Conservation (phyloP, 192 early-diverging fungal species). For the Kappamyces sp. region DNA sequence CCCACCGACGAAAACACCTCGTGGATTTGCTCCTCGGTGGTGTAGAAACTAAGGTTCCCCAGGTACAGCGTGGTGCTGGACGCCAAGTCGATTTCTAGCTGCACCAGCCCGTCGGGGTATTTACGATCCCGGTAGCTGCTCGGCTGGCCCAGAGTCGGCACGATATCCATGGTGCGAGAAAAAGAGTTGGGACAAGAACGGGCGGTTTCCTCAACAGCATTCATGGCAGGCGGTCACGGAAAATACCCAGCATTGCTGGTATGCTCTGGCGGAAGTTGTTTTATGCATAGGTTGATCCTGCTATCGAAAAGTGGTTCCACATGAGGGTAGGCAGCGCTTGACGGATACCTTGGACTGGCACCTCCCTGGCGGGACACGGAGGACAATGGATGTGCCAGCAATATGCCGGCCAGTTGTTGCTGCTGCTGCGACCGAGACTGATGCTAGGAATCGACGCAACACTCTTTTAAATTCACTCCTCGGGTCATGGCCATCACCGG, state of each 20-base stretch:
- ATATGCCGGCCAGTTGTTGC: too few species aligned
- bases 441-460: background rate
- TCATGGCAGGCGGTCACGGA: background rate
- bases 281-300: slow-evolving; percentile 9
- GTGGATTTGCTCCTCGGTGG: slow-evolving; percentile 96
- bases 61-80: slow-evolving; percentile 82
- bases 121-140: slow-evolving; percentile 81
- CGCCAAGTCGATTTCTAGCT: slow-evolving; percentile 23
- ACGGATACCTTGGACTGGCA: too few species aligned
- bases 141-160: slow-evolving; percentile 66
- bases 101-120: slow-evolving; percentile 51
- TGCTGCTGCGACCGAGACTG: too few species aligned
- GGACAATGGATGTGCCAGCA: too few species aligned
- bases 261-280: background rate
- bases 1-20: slow-evolving; percentile 93
- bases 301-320: slow-evolving; percentile 14
- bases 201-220: slow-evolving; percentile 2
- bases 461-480: slow-evolving; percentile 12
- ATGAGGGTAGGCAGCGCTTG: slow-evolving; percentile 5
- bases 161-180: slow-evolving; percentile 31
- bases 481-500: background rate
- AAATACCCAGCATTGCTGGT: slow-evolving; percentile 15
- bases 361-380: too few species aligned
- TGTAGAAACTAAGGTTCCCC: slow-evolving; percentile 96
- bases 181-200: background rate